Percentiles rank a stretch among this genome's conserved stretches.
These are phyloP conservation scores for Collariella sp. DNA, from an alignment of 495 filamentous ascomycete genomes.

Conservation along the genomic window DNA sequence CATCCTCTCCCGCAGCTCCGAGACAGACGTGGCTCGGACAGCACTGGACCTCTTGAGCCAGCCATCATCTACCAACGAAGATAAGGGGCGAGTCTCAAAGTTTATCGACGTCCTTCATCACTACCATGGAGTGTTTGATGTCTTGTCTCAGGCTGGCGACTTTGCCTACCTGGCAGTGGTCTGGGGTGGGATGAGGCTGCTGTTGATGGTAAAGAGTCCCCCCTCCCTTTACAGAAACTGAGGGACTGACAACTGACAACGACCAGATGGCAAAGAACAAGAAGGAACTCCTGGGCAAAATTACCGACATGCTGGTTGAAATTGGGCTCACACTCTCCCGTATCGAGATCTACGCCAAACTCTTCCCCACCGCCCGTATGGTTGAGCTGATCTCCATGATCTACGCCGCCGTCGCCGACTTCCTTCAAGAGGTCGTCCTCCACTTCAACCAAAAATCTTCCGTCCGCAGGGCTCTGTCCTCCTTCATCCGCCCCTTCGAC, in stretches of 20 bases:
- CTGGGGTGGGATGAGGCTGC: constrained; percentile 17
- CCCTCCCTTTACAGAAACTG: background rate
- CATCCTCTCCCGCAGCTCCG: background rate
- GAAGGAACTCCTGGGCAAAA: constrained; percentile 4
- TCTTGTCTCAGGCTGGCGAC: constrained; percentile 10
- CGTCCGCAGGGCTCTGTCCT: constrained; percentile 3
- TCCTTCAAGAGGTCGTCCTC: constrained; percentile 12
- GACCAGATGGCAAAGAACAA: constrained; percentile 15
- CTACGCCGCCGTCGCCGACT: constrained; percentile 11
- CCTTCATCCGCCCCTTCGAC: constrained; percentile 4
- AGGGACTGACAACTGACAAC: background rate
- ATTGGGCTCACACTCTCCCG: constrained; percentile 14
- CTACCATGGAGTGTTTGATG: constrained; percentile 14
- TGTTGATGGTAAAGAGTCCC: constrained; percentile 4
- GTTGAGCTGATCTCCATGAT: constrained; percentile 11
- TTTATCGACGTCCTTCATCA: constrained; percentile 13
- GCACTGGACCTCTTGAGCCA: constrained; percentile 6
- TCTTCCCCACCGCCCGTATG: constrained; percentile 12
- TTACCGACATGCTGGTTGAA: constrained; percentile 15
- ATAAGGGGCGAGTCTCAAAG: background rate
- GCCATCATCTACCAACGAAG: background rate
- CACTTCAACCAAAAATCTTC: constrained; percentile 1
- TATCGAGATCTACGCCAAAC: constrained; percentile 7
- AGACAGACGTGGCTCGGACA: constrained; percentile 5
- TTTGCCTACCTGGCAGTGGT: constrained; percentile 13